Evolutionary conservation across 441 rosid genomes (phyloP).

Genomic region (Kokia cookei): DNA sequence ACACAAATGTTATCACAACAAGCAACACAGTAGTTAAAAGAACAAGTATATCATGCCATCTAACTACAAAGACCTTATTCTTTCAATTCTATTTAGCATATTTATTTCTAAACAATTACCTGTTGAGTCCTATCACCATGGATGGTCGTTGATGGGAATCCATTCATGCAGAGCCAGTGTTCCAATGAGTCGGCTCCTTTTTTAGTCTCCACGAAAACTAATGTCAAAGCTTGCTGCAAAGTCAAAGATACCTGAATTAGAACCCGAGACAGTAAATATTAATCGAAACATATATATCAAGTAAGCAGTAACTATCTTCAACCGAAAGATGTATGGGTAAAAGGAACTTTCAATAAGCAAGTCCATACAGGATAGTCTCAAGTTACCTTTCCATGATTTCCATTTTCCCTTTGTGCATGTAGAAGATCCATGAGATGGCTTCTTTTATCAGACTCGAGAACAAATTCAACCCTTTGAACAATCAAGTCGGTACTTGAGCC

Average conservation of each 20-base stretch:
- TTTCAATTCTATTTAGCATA: background rate
- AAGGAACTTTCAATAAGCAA: background rate
- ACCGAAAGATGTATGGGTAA: background rate
- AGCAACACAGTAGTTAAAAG: background rate
- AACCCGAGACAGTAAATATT: background rate
- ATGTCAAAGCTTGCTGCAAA: slow-evolving; percentile 78
- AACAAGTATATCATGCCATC: background rate
- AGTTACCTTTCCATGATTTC: slow-evolving; percentile 64
- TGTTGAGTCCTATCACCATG: slow-evolving; percentile 96
- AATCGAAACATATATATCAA: background rate
- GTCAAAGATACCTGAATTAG: background rate
- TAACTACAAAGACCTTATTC: background rate
- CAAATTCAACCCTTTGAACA: slow-evolving; percentile 90
- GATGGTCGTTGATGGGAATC: slow-evolving; percentile 86
- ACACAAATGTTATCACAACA: background rate
- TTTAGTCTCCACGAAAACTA: slow-evolving; percentile 96
- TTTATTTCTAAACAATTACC: slow-evolving; percentile 28
- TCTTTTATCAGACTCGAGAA: slow-evolving; percentile 87
- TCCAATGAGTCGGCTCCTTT: slow-evolving; percentile 89
- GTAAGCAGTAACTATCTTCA: background rate
- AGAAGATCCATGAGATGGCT: slow-evolving; percentile 98
- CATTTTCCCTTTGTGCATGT: slow-evolving; percentile 87
- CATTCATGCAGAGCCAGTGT: slow-evolving; percentile 72
- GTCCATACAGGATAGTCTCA: background rate
- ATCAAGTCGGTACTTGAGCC: slow-evolving; percentile 98